A percentile compares a stretch with the other conserved stretches of the same genome.
Evolutionary conservation across 2,329 filamentous ascomycete species (phyloP).

Genomic region (Akanthomyces uredinophilus): DNA sequence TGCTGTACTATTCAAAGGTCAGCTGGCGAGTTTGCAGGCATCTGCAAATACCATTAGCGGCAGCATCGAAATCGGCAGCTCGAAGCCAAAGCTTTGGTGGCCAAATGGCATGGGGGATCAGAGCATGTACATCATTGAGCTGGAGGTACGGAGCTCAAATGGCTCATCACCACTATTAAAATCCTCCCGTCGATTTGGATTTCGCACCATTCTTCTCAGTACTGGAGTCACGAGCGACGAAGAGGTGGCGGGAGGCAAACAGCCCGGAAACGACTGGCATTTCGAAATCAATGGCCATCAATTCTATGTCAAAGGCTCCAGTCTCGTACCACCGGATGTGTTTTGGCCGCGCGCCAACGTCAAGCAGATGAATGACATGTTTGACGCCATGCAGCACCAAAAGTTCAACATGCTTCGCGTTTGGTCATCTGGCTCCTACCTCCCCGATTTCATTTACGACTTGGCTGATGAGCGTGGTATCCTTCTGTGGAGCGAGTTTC

Average conservation of each 20-base stretch:
- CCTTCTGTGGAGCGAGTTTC: constrained; percentile 58
- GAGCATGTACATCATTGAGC: constrained; percentile 51
- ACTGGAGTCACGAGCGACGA: constrained; percentile 47
- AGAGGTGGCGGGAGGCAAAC: constrained; percentile 48
- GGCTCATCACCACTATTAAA: constrained; percentile 28
- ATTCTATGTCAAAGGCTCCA: constrained; percentile 60
- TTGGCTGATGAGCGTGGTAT: constrained; percentile 57
- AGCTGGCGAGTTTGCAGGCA: constrained; percentile 36
- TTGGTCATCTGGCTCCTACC: constrained; percentile 56
- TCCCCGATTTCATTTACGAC: constrained; percentile 58
- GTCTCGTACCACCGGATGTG: constrained; percentile 57
- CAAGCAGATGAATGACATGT: constrained; percentile 42
- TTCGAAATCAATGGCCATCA: constrained; percentile 61
- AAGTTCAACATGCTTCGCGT: constrained; percentile 62
- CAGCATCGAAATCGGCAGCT: constrained; percentile 35
- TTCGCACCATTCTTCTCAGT: constrained; percentile 58
- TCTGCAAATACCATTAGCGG: constrained; percentile 44
- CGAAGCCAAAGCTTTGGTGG: constrained; percentile 55
- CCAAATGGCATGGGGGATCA: constrained; percentile 52
- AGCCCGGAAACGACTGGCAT: constrained; percentile 44
- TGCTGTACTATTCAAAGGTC: neutral
- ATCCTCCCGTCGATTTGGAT: constrained; percentile 50
- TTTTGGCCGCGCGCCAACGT: constrained; percentile 58
- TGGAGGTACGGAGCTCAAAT: constrained; percentile 22
- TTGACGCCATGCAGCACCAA: constrained; percentile 42